These are phyloP conservation scores for Fusarium temperatum DNA, from an alignment of 2,329 filamentous ascomycete species.

Conservation along the genomic window DNA sequence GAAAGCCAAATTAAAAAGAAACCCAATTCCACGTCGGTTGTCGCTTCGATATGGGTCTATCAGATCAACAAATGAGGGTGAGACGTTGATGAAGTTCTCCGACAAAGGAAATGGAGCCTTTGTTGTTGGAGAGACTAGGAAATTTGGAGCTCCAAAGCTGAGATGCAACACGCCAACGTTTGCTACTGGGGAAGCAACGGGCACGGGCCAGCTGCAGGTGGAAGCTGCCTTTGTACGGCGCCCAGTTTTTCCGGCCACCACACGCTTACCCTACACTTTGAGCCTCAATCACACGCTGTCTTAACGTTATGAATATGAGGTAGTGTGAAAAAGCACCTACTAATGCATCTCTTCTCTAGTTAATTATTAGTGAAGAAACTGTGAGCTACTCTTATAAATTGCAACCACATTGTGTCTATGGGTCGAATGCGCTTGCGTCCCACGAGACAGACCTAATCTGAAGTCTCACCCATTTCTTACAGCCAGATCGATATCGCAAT, in stretches of 20 bases:
- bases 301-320: background rate
- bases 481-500: background rate
- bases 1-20: background rate
- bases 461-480: too few relatives aligned
- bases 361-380: background rate
- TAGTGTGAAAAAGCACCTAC: background rate
- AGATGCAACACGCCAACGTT: slow-evolving; percentile 36
- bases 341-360: background rate
- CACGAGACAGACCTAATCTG: too few relatives aligned
- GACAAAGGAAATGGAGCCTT: slow-evolving; percentile 38
- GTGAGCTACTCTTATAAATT: background rate
- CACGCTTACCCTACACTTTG: slow-evolving; percentile 7
- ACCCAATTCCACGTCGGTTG: background rate
- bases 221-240: slow-evolving; percentile 12
- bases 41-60: background rate
- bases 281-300: background rate
- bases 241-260: slow-evolving; percentile 26
- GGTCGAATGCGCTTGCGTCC: background rate
- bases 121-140: slow-evolving; percentile 35
- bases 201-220: slow-evolving; percentile 28
- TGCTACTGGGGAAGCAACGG: slow-evolving; percentile 31
- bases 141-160: slow-evolving; percentile 43
- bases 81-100: slow-evolving; percentile 17
- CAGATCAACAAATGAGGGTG: slow-evolving; percentile 20
- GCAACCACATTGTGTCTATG: background rate